Percentiles rank a stretch among this genome's conserved stretches.
phyloP scores from a whole-genome alignment of 805 yeast genomes.

The Saccharomycopsis sp. region DNA sequence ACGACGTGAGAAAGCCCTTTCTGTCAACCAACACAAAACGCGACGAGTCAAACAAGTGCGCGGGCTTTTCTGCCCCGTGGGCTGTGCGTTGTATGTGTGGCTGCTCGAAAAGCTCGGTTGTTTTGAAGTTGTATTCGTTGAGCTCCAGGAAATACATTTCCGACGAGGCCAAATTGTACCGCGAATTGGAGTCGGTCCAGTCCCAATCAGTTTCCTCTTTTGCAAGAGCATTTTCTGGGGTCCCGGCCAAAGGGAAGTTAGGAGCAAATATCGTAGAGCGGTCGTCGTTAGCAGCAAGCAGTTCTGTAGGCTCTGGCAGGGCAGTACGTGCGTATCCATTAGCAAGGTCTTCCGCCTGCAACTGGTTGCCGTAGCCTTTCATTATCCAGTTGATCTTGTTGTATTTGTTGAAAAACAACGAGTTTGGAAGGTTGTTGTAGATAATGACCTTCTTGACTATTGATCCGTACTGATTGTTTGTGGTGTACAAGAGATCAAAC shows the following conservation, averaged over 20 bases:
- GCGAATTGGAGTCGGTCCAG: conserved; percentile 1
- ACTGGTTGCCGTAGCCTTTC: conserved; percentile 12
- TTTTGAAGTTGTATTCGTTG: conserved; percentile 3
- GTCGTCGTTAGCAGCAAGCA: background rate
- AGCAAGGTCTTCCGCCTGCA: background rate
- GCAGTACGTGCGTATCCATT: background rate
- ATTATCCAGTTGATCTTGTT: conserved; percentile 18
- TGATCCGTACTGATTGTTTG: conserved; percentile 10
- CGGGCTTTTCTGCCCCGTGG: no score
- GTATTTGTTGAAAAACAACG: conserved; percentile 12
- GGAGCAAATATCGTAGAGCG: background rate
- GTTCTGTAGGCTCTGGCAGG: no score
- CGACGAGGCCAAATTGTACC: conserved; percentile 12
- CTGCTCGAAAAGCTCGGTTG: background rate
- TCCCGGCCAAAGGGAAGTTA: background rate
- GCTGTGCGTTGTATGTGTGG: background rate
- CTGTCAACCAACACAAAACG: conserved; percentile 15
- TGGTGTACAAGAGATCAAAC: conserved; percentile 16
- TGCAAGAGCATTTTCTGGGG: background rate
- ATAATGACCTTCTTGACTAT: conserved; percentile 14
- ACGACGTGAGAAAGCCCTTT: conserved; percentile 3
- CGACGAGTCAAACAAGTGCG: conserved; percentile 8
- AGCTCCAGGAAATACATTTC: conserved; percentile 18
- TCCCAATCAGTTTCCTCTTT: background rate
- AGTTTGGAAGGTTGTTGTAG: conserved; percentile 18